phyloP scores from a whole-genome alignment of 2,329 filamentous ascomycete species.

The Fusarium chuoi region DNA sequence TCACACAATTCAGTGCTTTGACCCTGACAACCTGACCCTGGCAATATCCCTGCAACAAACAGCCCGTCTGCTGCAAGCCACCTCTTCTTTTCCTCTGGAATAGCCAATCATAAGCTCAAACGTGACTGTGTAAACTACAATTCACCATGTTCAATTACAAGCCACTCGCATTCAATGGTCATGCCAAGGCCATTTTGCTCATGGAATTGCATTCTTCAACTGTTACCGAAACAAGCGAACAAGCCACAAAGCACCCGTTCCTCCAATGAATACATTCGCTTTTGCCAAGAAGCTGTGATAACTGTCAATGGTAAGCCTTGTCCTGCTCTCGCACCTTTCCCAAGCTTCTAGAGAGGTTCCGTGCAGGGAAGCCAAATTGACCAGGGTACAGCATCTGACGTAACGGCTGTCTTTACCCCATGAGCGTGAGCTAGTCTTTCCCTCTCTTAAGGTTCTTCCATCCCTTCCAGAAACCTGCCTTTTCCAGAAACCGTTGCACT shows the following conservation, averaged over 20 bases:
- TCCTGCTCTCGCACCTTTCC: fast-evolving
- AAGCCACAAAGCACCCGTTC: background rate
- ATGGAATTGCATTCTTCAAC: background rate
- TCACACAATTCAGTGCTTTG: background rate
- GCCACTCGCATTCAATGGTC: background rate
- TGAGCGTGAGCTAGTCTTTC: fast-evolving
- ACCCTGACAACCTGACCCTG: background rate
- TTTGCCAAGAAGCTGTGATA: background rate
- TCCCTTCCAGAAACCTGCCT: fast-evolving
- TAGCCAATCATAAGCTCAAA: background rate
- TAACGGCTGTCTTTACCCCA: fast-evolving
- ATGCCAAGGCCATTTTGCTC: background rate
- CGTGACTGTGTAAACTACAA: fast-evolving
- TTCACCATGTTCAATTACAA: background rate
- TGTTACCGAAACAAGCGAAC: fast-evolving
- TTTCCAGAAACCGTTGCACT: fast-evolving
- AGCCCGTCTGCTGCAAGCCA: background rate
- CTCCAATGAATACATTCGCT: too few species aligned
- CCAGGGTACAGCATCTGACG: background rate
- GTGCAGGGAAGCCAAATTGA: fast-evolving
- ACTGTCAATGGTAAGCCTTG: fast-evolving
- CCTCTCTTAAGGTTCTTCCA: background rate
- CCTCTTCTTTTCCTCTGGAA: fast-evolving
- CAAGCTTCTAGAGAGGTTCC: background rate
- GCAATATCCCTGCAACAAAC: background rate